Percentiles rank a stretch among this genome's conserved stretches.
These are phyloP conservation scores for Capsicum pubescens DNA, from an alignment of 257 asterid genomes.

Conservation along the genomic window DNA sequence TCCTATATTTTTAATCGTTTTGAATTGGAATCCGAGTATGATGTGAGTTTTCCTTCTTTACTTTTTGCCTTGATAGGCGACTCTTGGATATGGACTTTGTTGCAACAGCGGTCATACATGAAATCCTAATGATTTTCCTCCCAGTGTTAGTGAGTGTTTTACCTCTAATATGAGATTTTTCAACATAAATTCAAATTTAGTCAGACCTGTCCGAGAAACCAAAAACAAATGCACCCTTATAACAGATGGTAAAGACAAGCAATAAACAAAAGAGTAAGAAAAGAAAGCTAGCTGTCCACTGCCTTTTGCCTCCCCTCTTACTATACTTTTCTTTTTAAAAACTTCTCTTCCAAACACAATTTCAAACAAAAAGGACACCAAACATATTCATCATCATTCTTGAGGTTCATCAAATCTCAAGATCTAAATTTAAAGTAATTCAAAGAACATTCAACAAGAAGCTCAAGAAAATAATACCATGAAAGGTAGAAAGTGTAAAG, in stretches of 20 bases:
- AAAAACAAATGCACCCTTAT: not conserved
- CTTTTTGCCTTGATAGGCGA: too few relatives aligned
- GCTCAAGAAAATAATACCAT: constrained; percentile 30
- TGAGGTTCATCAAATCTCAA: constrained; percentile 30
- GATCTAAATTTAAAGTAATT: constrained; percentile 30
- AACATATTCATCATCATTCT: not conserved
- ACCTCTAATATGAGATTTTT: not conserved
- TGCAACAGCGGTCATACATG: too few relatives aligned
- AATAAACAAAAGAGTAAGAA: constrained; percentile 5
- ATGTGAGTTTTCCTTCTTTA: too few relatives aligned
- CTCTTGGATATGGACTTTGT: too few relatives aligned
- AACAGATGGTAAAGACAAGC: not conserved
- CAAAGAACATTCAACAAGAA: not conserved
- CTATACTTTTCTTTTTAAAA: not conserved
- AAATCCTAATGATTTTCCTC: too few relatives aligned
- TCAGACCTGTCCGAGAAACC: not conserved
- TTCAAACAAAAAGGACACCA: not conserved
- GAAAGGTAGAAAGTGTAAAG: constrained; percentile 76
- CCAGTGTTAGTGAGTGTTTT: too few relatives aligned
- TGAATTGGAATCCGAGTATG: not conserved
- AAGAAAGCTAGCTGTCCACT: constrained; percentile 15
- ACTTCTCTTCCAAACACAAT: constrained; percentile 9
- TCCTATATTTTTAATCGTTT: not conserved
- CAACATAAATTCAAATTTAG: not conserved
- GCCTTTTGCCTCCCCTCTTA: not conserved